Base-by-base conservation (phyloP, 2,329 filamentous ascomycete genomes). In the Trichoderma koningiopsis region DNA sequence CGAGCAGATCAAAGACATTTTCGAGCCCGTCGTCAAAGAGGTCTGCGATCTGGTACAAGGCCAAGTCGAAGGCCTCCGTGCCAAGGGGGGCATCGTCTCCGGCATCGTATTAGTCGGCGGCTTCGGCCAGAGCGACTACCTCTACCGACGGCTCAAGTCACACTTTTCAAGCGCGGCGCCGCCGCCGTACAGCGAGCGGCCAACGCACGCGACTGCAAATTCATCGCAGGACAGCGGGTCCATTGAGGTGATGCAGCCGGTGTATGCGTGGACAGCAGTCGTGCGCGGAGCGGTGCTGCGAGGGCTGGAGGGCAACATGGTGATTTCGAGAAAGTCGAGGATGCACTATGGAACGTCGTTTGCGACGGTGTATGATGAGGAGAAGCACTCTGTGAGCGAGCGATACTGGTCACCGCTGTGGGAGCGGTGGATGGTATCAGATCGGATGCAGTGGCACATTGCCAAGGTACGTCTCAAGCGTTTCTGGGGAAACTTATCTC, bases 381-480 rank as follows among this genome's bases (percentile, higher is more conserved):
- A 87, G 60, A 92, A 90, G 76, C 92, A 95, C 77, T 87, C 87
- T 4, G 87, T 92, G 6, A 87, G 84, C 55, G 92, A 94, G 77
- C 82, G 91, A 62, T 94, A 94, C 76, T 94, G 91, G 91, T 91
- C 88, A 72, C 91, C 91, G 6, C 78, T 94, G 29, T 93, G 91
- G 91, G 91, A 94, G 80, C 81, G 91, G 60, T 94, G 91, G 91
- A 94, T 93, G 91, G 91, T 94, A 7, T 89, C 87, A 57, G 91
- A 94, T 78, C 85, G 92, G 59, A 94, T 95, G 91, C 91, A 93
- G 79, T 94, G 92, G 92, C 91, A 94, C 78, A 92, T 94, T 76
- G 87, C 89, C 71, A 93, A 93, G 86, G 90, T 89, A 74, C 73
- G 83, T 79, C 55, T 67, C 31, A 22, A 47, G n/a, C 4, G 3